Conservation (phyloP, 352 stramenopile species). For the Phytophthora macrochlamydospora region DNA sequence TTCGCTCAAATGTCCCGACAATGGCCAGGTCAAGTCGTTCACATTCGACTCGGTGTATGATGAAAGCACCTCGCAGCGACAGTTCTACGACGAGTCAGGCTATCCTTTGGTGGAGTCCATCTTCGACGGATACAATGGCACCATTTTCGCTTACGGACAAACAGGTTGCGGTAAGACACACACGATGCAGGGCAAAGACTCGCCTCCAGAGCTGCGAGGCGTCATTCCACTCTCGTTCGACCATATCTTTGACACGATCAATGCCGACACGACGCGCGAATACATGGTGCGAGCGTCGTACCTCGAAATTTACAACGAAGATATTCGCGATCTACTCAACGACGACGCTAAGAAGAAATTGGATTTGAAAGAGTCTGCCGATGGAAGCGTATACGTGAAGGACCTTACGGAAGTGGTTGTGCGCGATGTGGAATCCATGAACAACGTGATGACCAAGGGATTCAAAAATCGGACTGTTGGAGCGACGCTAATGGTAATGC, state of each 20-base stretch:
- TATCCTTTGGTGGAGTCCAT: constrained; percentile 91
- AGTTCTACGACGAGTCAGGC: constrained; percentile 88
- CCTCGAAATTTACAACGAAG: constrained; percentile 96
- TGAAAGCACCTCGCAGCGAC: constrained; percentile 78
- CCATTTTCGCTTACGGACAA: constrained; percentile 92
- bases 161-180: constrained; percentile 88
- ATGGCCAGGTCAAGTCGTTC: constrained; percentile 85
- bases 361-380: constrained; percentile 83
- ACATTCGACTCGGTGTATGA: constrained; percentile 93
- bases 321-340: constrained; percentile 90
- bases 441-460: constrained; percentile 78
- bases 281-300: constrained; percentile 91
- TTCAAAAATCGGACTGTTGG: constrained; percentile 87
- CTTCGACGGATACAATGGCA: constrained; percentile 92
- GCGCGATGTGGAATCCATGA: constrained; percentile 74
- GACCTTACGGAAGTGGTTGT: constrained; percentile 89
- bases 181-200: constrained; percentile 86
- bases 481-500: constrained; percentile 77
- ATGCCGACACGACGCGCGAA: constrained; percentile 61
- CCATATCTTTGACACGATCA: constrained; percentile 89
- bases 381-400: constrained; percentile 89
- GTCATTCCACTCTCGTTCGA: constrained; percentile 88
- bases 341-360: constrained; percentile 85
- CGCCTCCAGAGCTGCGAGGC: constrained; percentile 69
- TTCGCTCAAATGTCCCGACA: constrained; percentile 78